These are phyloP conservation scores for Sclerotinia borealis DNA, from an alignment of 2,329 filamentous ascomycete species.

Conservation along the genomic window DNA sequence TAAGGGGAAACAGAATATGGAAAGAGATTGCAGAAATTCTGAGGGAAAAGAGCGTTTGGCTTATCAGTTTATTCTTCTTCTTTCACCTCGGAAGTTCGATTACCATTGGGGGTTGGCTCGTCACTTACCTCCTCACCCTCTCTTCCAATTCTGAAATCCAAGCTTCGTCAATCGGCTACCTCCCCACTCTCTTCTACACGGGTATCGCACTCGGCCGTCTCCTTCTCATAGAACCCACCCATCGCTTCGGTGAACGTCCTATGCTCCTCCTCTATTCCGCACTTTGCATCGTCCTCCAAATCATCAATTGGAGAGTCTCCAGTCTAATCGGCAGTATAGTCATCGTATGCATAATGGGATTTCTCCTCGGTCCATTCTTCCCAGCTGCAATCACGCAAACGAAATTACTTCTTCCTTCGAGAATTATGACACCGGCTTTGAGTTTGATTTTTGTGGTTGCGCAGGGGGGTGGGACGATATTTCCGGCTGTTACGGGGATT, in stretches of 20 bases:
- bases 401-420: background rate
- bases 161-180: slow-evolving; percentile 46
- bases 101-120: slow-evolving; percentile 54
- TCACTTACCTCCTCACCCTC: slow-evolving; percentile 46
- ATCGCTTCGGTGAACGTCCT: slow-evolving; percentile 50
- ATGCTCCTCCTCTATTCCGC: slow-evolving; percentile 52
- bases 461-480: slow-evolving; percentile 49
- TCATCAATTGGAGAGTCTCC: slow-evolving; percentile 53
- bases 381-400: slow-evolving; percentile 39
- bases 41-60: slow-evolving; percentile 45
- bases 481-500: slow-evolving; percentile 50
- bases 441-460: slow-evolving; percentile 52
- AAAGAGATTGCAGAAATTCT: slow-evolving; percentile 42
- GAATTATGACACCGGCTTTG: slow-evolving; percentile 13
- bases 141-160: background rate
- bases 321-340: slow-evolving; percentile 46
- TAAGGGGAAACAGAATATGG: slow-evolving; percentile 34
- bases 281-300: slow-evolving; percentile 46
- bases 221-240: slow-evolving; percentile 52
- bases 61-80: slow-evolving; percentile 58
- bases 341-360: slow-evolving; percentile 48
- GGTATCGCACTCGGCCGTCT: slow-evolving; percentile 51
- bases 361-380: slow-evolving; percentile 54
- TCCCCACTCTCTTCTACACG: slow-evolving; percentile 54
- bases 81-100: slow-evolving; percentile 52